Conservation (phyloP, 2,329 filamentous ascomycete genomes). For the Bipolaris bicolor region DNA sequence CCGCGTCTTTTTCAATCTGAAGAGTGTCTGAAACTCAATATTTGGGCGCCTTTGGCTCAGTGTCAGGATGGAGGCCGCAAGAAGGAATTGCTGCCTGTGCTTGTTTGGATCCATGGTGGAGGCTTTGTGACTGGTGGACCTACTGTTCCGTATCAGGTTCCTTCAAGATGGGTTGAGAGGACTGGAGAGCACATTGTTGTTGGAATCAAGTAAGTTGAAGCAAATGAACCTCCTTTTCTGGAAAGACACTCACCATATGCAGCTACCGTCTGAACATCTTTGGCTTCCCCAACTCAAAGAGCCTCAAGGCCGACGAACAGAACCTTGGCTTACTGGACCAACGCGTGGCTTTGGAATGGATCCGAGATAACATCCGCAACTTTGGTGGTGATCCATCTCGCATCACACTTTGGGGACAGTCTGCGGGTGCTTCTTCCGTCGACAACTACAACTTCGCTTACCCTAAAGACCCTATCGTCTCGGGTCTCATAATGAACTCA, state of each 20-base stretch:
- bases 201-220: slow-evolving; percentile 39
- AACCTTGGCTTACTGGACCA: slow-evolving; percentile 52
- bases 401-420: slow-evolving; percentile 51
- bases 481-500: slow-evolving; percentile 35
- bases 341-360: slow-evolving; percentile 49
- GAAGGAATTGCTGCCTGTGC: slow-evolving; percentile 49
- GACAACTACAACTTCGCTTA: slow-evolving; percentile 60
- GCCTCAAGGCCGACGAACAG: slow-evolving; percentile 34
- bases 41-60: slow-evolving; percentile 52
- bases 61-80: slow-evolving; percentile 4
- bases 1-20: slow-evolving; percentile 41
- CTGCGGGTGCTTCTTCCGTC: slow-evolving; percentile 48
- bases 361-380: slow-evolving; percentile 47
- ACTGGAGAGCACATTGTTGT: slow-evolving; percentile 47
- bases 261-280: slow-evolving; percentile 50
- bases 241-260: neutral
- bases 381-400: slow-evolving; percentile 44
- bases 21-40: slow-evolving; percentile 56
- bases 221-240: slow-evolving; percentile 27
- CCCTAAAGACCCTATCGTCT: slow-evolving; percentile 55
- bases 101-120: slow-evolving; percentile 57
- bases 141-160: slow-evolving; percentile 50
- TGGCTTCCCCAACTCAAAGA: slow-evolving; percentile 48
- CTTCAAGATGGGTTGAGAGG: slow-evolving; percentile 39
- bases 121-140: slow-evolving; percentile 54